These are phyloP conservation scores for Catunica adiposa DNA, from an alignment of 2,329 filamentous ascomycete genomes.

Conservation along the genomic window DNA sequence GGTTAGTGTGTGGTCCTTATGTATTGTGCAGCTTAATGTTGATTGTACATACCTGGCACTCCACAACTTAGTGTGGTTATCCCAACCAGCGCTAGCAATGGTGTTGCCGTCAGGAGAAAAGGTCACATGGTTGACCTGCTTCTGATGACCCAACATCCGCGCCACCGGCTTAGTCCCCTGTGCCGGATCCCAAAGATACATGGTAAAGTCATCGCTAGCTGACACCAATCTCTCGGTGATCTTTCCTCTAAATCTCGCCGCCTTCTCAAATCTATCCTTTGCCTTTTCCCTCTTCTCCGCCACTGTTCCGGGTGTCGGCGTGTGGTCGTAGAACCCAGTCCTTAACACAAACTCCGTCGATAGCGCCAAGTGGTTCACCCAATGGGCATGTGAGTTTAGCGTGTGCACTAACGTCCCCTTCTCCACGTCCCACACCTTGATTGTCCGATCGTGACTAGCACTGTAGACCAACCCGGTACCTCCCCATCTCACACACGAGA, in stretches of 20 bases:
- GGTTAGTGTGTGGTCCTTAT: not conserved
- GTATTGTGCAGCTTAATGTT: not conserved
- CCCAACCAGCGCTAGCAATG: slow-evolving; percentile 79
- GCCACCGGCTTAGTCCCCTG: slow-evolving; percentile 66
- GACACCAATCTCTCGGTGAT: slow-evolving; percentile 75
- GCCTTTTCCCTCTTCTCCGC: slow-evolving; percentile 58
- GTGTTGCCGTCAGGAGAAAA: slow-evolving; percentile 82
- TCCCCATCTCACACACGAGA: slow-evolving; percentile 88
- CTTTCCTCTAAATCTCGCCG: slow-evolving; percentile 57
- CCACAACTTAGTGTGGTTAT: slow-evolving; percentile 93
- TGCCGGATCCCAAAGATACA: slow-evolving; percentile 85
- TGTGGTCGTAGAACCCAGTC: slow-evolving; percentile 77
- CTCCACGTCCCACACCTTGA: slow-evolving; percentile 75
- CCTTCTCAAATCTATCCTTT: slow-evolving; percentile 68
- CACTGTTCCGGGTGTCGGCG: slow-evolving; percentile 27
- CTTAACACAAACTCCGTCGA: slow-evolving; percentile 83
- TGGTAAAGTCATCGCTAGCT: slow-evolving; percentile 87
- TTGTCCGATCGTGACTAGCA: slow-evolving; percentile 75
- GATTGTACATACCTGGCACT: slow-evolving; percentile 42
- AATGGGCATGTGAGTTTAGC: slow-evolving; percentile 70
- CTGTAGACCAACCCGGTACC: slow-evolving; percentile 76
- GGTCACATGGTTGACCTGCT: slow-evolving; percentile 87
- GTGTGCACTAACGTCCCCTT: slow-evolving; percentile 69
- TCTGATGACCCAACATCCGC: slow-evolving; percentile 85
- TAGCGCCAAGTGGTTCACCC: slow-evolving; percentile 87